Conservation (phyloP, 2,329 filamentous ascomycete species). For the Elsinoe australis region DNA sequence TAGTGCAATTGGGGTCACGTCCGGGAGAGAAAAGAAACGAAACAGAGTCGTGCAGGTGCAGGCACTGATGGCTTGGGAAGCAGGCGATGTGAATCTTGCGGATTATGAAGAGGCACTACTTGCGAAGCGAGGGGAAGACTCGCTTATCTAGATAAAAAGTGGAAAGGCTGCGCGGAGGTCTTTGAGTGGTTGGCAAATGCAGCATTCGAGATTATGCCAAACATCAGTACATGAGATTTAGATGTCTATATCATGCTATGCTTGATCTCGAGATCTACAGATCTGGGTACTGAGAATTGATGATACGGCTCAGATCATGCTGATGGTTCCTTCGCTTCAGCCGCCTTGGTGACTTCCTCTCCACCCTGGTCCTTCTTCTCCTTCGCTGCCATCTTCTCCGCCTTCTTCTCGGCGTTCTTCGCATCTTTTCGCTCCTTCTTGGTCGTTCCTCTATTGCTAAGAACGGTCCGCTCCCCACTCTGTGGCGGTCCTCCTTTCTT, state of each 20-base stretch:
- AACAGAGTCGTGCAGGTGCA: slow-evolving; percentile 50
- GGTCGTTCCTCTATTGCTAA: slow-evolving; percentile 27
- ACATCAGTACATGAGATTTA: no score
- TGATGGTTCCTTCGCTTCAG: background rate
- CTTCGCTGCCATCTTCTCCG: slow-evolving; percentile 25
- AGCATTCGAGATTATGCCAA: no score
- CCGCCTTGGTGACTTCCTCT: background rate
- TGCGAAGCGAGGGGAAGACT: background rate
- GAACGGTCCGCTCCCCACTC: slow-evolving; percentile 19
- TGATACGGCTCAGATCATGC: background rate
- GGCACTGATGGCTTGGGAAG: slow-evolving; percentile 68
- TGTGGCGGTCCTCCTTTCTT: slow-evolving; percentile 21
- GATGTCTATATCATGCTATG: no score
- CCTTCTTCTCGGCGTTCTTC: slow-evolving; percentile 47
- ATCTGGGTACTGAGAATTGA: no score
- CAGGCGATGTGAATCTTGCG: slow-evolving; percentile 62
- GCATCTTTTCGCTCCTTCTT: slow-evolving; percentile 38
- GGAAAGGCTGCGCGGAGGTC: no score
- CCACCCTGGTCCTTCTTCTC: slow-evolving; percentile 21
- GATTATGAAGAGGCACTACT: slow-evolving; percentile 58
- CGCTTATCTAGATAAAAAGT: background rate
- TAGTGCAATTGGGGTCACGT: no score
- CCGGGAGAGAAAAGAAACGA: background rate
- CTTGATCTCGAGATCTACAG: no score
- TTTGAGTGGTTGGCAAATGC: no score